Base-by-base conservation (phyloP, 805 yeast species). In the Blastobotrys peoriensis region DNA sequence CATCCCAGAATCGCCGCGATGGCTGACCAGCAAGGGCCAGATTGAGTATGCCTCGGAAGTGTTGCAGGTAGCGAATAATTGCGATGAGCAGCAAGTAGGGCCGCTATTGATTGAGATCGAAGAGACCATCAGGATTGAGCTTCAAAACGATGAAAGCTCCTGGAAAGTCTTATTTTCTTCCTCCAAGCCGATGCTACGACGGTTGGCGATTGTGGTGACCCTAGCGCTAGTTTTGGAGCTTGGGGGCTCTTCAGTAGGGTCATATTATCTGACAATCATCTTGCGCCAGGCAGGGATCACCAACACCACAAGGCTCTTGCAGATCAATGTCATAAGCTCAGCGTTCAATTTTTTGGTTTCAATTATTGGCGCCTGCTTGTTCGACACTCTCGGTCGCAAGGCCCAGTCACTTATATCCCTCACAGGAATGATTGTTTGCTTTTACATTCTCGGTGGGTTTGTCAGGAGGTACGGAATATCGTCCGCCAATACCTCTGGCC, bases 1-100 rank as follows among this genome's bases (percentile, higher is more conserved):
- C 38, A 64, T 71, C 43, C 80, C 80, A 18, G 78, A 74, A 55
- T 68, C 73, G 13, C 79, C 79, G 48, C 63, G 78, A 55, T 74
- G 46, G 53, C 63, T 65, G 39, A 55, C 73, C 41, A 59, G 67
- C 20, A 66, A 65, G 49, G 74, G 71, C 15, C 61, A 66, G 45
- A 47, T 37, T 17, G 40, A 37, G 13, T 19, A 37, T 8, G 10
- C 13, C 10, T 25, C 10, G 30, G 37, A 10, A 17, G 27, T 9
- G 21, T 22, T 33, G n/a, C 35, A 33, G 35, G 35, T 33, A 6
- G 35, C 35, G n/a, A 33, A 33, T 13, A 18, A 33, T 13, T 33
- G 35, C 16, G 35, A 33, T 18, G 13, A n/a, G n/a, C 6, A 33
- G n/a, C 5, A 16, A 18, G 16, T 33, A 5, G 18, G 16, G 13